These are phyloP conservation scores for Saccharomyces hybrid DNA, from an alignment of 1,139 yeast species.

Conservation along the genomic window DNA sequence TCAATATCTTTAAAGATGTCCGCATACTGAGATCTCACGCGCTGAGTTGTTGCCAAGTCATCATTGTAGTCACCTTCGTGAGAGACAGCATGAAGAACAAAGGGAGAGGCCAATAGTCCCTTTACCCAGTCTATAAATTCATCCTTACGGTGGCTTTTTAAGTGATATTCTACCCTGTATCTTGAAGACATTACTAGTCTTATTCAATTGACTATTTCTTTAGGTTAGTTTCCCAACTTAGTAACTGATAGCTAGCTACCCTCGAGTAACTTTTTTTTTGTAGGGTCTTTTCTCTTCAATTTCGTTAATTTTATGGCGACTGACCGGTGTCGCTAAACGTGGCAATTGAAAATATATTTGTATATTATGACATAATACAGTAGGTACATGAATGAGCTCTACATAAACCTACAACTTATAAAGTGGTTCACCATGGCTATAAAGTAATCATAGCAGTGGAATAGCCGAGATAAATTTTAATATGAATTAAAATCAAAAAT, in stretches of 20 bases:
- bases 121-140: conserved; percentile 95
- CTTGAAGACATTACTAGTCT: conserved; percentile 23
- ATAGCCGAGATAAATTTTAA: not conserved
- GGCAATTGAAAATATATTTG: not conserved
- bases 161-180: conserved; percentile 33
- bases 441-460: not conserved
- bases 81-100: conserved; percentile 78
- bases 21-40: conserved; percentile 66
- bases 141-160: conserved; percentile 84
- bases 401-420: not conserved
- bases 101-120: conserved; percentile 82
- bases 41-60: conserved; percentile 36
- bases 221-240: not conserved
- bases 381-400: not conserved
- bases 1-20: conserved; percentile 85
- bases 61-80: conserved; percentile 30
- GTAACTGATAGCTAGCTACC: not conserved
- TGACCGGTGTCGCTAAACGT: not conserved
- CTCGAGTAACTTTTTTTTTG: not conserved
- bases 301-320: not conserved
- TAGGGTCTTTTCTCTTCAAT: not conserved
- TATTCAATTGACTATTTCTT: not conserved
- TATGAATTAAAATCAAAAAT: not conserved
- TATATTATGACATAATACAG: not conserved
- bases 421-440: not conserved